Evolutionary conservation across 2,329 filamentous ascomycete species (phyloP).

Genomic region (Mariannaea sp.): DNA sequence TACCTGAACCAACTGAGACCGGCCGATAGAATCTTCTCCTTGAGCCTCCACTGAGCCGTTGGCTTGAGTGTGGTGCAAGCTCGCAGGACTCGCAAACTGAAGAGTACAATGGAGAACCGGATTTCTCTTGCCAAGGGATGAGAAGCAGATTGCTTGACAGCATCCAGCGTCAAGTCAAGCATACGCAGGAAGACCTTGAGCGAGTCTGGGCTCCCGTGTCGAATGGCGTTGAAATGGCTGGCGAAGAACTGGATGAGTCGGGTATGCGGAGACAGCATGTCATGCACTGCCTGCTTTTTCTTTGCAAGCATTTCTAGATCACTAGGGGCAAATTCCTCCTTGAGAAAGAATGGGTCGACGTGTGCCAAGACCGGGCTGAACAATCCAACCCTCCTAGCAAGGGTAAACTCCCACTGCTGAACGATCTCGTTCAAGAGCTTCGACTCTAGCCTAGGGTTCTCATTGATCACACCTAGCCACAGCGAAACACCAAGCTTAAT

Average conservation of each 20-base stretch:
- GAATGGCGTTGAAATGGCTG: constrained; percentile 92
- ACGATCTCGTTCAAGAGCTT: constrained; percentile 85
- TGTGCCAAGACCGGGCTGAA: constrained; percentile 77
- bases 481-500: constrained; percentile 94
- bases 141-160: constrained; percentile 69
- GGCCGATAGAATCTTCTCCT: constrained; percentile 86
- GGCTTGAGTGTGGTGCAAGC: constrained; percentile 70
- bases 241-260: constrained; percentile 85
- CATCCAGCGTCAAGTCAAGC: constrained; percentile 77
- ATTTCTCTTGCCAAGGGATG: constrained; percentile 91
- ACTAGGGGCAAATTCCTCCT: constrained; percentile 90
- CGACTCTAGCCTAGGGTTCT: constrained; percentile 87
- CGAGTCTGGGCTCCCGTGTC: constrained; percentile 81
- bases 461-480: constrained; percentile 96
- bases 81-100: constrained; percentile 78
- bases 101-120: constrained; percentile 85
- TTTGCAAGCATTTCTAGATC: constrained; percentile 76
- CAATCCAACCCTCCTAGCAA: constrained; percentile 76
- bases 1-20: constrained; percentile 87
- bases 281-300: constrained; percentile 78
- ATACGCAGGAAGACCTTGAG: constrained; percentile 83
- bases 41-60: constrained; percentile 76
- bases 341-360: constrained; percentile 86
- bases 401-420: constrained; percentile 87
- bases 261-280: constrained; percentile 84